These are phyloP conservation scores for Paecilomyces dactylethromorphus DNA, from an alignment of 2,329 filamentous ascomycete genomes.

Conservation along the genomic window DNA sequence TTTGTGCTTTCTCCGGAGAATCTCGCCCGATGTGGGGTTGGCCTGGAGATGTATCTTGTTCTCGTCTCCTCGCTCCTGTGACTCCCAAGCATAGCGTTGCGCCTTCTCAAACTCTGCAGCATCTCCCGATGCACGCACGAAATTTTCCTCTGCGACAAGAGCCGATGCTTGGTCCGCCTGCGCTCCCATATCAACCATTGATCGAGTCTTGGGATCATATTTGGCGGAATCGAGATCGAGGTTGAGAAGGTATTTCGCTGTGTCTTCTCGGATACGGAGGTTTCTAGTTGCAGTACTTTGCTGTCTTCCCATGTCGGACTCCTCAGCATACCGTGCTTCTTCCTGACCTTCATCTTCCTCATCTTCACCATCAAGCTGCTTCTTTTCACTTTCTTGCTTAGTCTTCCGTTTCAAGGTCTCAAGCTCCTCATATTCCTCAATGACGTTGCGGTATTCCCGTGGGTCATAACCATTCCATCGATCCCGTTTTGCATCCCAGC, in stretches of 20 bases:
- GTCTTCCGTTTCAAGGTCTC: conserved; percentile 63
- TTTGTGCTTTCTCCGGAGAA: conserved; percentile 70
- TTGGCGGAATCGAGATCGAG: conserved; percentile 93
- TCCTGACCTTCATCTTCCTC: conserved; percentile 39
- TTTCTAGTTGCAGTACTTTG: conserved; percentile 88
- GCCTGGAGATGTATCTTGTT: conserved; percentile 84
- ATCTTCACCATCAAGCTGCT: conserved; percentile 49
- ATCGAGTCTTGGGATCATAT: conserved; percentile 93
- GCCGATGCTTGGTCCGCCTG: conserved; percentile 73
- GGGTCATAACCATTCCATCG: conserved; percentile 98
- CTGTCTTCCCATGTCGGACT: conserved; percentile 92
- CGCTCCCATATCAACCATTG: conserved; percentile 79
- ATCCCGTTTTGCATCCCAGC: conserved; percentile 96
- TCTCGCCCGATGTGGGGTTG: conserved; percentile 89
- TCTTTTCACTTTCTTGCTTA: conserved; percentile 43
- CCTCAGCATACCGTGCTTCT: conserved; percentile 72
- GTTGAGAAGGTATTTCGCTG: conserved; percentile 92
- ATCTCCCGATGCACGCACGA: conserved; percentile 80
- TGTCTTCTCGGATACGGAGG: conserved; percentile 88
- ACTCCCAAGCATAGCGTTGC: conserved; percentile 89
- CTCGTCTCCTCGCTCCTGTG: conserved; percentile 69
- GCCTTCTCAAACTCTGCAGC: conserved; percentile 88
- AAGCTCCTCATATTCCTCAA: conserved; percentile 81
- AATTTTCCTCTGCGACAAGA: conserved; percentile 87
- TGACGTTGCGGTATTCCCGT: conserved; percentile 75